A percentile compares a stretch with the other conserved stretches of the same genome.
phyloP scores from a whole-genome alignment of 345 rosid genomes.

The Mallotus nudiflorus region DNA sequence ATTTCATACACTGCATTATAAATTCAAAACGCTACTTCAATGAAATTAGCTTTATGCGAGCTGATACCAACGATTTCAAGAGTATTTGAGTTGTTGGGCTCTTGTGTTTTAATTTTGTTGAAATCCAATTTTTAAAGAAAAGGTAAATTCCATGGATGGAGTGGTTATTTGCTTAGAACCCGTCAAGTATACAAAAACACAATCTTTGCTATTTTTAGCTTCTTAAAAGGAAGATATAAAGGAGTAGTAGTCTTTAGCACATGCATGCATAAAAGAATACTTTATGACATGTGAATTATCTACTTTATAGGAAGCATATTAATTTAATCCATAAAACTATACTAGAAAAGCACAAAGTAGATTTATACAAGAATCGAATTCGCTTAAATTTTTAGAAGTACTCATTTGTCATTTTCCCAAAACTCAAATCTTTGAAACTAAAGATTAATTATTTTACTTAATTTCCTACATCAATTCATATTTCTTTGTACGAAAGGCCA shows the following conservation, averaged over 20 bases:
- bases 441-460: background rate
- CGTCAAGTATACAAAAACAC: no score
- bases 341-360: constrained; percentile 9
- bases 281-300: constrained; percentile 10
- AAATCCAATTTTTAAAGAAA: no score
- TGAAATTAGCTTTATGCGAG: no score
- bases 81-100: no score
- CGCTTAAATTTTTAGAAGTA: constrained; percentile 1
- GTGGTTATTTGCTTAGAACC: no score
- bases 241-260: background rate
- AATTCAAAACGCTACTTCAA: no score
- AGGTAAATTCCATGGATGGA: no score
- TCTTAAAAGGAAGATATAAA: background rate
- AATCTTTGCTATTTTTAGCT: background rate
- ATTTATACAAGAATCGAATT: constrained; percentile 1
- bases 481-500: background rate
- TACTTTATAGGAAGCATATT: constrained; percentile 4
- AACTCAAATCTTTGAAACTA: background rate
- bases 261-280: constrained; percentile 5
- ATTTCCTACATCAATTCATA: background rate
- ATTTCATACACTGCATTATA: no score
- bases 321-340: background rate
- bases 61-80: no score
- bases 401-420: constrained; percentile 11
- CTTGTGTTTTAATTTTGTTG: no score